A percentile compares a stretch with the other conserved stretches of the same genome.
Evolutionary conservation across 83 land plant species (phyloP).

Genomic region (Diphasiastrum complanatum): DNA sequence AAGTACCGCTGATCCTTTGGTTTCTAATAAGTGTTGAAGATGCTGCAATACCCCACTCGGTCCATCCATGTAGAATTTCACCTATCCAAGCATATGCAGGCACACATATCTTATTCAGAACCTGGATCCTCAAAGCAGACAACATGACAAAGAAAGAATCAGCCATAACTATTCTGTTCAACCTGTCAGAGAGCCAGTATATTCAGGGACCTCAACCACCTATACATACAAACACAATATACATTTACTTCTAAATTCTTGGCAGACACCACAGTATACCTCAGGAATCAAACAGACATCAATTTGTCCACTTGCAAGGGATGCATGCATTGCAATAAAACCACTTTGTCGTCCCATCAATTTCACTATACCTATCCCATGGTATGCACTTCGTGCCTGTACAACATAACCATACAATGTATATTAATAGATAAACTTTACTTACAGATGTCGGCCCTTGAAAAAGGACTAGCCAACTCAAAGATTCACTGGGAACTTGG

Average conservation of each 20-base stretch:
- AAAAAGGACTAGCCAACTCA: too few relatives aligned
- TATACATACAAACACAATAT: too few relatives aligned
- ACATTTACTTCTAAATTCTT: too few relatives aligned
- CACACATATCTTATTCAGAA: too few relatives aligned
- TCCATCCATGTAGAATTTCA: slow-evolving; percentile 1
- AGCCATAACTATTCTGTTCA: background rate
- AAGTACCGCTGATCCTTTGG: slow-evolving; percentile 10
- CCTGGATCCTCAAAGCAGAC: too few relatives aligned
- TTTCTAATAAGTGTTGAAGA: background rate
- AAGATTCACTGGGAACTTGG: too few relatives aligned
- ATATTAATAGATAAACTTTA: too few relatives aligned
- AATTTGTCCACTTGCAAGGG: slow-evolving; percentile 8
- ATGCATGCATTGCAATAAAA: slow-evolving; percentile 6
- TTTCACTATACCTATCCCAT: slow-evolving; percentile 13
- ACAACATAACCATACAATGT: background rate
- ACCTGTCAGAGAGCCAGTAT: background rate
- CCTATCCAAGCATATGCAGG: background rate
- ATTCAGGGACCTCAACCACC: too few relatives aligned
- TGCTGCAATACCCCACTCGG: slow-evolving; percentile 1
- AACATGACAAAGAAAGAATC: background rate
- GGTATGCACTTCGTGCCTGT: slow-evolving; percentile 13
- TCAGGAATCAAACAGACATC: slow-evolving; percentile 13
- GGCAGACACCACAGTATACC: too few relatives aligned
- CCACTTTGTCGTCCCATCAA: slow-evolving; percentile 15
- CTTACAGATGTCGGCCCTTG: too few relatives aligned